Evolutionary conservation across 768 basidiomycete species (phyloP).

Genomic region (Dioszegia hungarica): DNA sequence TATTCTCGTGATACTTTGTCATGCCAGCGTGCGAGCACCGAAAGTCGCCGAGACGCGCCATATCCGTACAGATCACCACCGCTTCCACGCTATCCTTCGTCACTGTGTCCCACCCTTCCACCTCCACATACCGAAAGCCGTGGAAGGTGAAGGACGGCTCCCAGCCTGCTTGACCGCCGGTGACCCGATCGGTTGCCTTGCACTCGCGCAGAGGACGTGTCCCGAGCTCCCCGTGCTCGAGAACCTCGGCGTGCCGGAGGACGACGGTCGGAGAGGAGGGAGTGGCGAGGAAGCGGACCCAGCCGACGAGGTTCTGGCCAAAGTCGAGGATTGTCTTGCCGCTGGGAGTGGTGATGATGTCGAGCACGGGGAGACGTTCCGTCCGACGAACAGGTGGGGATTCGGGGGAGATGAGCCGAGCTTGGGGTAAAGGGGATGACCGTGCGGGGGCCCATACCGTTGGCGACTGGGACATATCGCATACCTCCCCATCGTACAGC

Average conservation of each 20-base stretch:
- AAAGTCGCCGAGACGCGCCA: constrained; percentile 35
- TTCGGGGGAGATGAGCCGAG: constrained; percentile 27
- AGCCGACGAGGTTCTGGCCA: constrained; percentile 46
- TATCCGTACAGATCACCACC: constrained; percentile 30
- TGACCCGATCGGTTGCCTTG: constrained; percentile 24
- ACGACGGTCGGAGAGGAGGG: constrained; percentile 5
- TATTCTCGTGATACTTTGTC: constrained; percentile 36
- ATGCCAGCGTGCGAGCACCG: constrained; percentile 32
- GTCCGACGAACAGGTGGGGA: constrained; percentile 33
- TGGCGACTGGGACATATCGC: constrained; percentile 3
- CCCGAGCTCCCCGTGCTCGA: constrained; percentile 43
- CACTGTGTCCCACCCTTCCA: constrained; percentile 17
- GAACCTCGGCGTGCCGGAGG: constrained; percentile 39
- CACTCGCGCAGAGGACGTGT: constrained; percentile 34
- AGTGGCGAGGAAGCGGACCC: constrained; percentile 12
- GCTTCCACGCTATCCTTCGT: constrained; percentile 8
- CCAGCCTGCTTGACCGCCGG: constrained; percentile 19
- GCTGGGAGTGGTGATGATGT: constrained; percentile 34
- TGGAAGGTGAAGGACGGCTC: constrained; percentile 45
- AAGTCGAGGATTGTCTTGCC: constrained; percentile 44
- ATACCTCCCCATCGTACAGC: constrained; percentile 38
- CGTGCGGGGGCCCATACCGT: background rate
- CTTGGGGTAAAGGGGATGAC: constrained; percentile 14
- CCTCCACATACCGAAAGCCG: constrained; percentile 41
- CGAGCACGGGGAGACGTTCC: constrained; percentile 10